Base-by-base conservation (phyloP, 2,329 filamentous ascomycete species). In the Arthroderma uncinatum region DNA sequence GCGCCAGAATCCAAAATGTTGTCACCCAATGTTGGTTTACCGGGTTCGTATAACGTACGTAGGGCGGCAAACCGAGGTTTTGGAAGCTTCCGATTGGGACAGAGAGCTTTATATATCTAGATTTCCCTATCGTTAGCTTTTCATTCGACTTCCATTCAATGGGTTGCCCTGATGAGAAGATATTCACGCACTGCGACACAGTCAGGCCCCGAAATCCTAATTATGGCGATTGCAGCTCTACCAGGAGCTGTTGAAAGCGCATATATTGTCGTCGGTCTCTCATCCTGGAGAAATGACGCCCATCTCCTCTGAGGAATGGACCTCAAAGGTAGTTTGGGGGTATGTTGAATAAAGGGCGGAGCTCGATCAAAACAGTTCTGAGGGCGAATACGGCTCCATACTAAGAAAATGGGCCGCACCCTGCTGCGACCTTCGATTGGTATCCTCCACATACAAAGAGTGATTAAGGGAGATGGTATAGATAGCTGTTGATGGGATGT, bases 191-290 rank as follows among this genome's bases (percentile, higher is more conserved):
- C 85, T 65, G 84, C 76, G 59, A 81, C 71, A 70, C 87, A 92
- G 47, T 83, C 82, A 28, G 87, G 80, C 0, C 93, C 93, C 3
- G 93, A 96, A 25, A 95, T 78, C 12, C 93, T 83, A 55, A 97
- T 83, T 36, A 97, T 84, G 1, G 92, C 92, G 68, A 98, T 95
- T 1, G 90, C 93, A 44, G 89, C 90, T 67, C 84, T 84, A 1
- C 92, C 93, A 9, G 86, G 77, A 0, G 89, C 89, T 0, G 91
- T 94, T 0, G 92, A 96, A 0, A 97, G 75, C 0, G 93, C 93
- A 70, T 95, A 97, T 55, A 98, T 95, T 1, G 92, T 97, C 2
- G 70, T 68, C 10, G 53, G 4, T 28, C 14, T 39, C 48, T 55
- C 60, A 57, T 50, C 57, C n/a, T 33, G 33, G 12, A 44, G 23